Evolutionary conservation across 1,139 yeast species (phyloP), one percentile per base, ranked within the genome.

Genomic region (Petasospora fabianii): DNA sequence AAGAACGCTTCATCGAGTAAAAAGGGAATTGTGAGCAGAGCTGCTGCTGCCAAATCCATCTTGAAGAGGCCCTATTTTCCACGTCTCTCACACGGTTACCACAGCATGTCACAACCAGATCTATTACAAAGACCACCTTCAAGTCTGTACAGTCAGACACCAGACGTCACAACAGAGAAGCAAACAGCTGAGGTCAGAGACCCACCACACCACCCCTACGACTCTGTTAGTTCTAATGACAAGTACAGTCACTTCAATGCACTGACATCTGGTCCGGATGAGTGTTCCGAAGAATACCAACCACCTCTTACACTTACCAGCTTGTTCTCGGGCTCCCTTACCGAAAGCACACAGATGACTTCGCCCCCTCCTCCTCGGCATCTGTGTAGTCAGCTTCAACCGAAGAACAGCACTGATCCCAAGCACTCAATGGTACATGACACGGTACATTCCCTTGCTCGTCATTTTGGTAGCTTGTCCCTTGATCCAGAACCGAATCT

Each of bases 111-210:
- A 6, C 34, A 28, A 30, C 27, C 28, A 18, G 41, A 37, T 14
- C 36, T 36, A 12, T 11, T 21, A 3, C 36, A 20, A 17, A 19
- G 43, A 11, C 37, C 39, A 19, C 33, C 43, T 6, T 40, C 43
- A 18, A 40, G 43, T 20, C 38, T 21, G 32, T 40, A 40, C 24
- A 40, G 41, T 17, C 28, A 13, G 26, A 40, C 43, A 11, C 43
- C 43, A 2, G 43, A 40, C 21, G 36, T 36, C 3, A 36, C 43
- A 7, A 6, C 12, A 8, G 37, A 36, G 11, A n/a, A 18, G 3
- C 17, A 11, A 5, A 15, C 22, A n/a, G 7, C 17, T 6, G 24
- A 27, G n/a, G 6, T 24, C 6, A 11, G 18, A 22, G 27, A 27
- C 21, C 32, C 14, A 24, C 18, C 26, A 14, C 34, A 13, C 20